These are phyloP conservation scores for Citrullus colocynthis DNA, from an alignment of 306 rosid species.

Conservation along the genomic window DNA sequence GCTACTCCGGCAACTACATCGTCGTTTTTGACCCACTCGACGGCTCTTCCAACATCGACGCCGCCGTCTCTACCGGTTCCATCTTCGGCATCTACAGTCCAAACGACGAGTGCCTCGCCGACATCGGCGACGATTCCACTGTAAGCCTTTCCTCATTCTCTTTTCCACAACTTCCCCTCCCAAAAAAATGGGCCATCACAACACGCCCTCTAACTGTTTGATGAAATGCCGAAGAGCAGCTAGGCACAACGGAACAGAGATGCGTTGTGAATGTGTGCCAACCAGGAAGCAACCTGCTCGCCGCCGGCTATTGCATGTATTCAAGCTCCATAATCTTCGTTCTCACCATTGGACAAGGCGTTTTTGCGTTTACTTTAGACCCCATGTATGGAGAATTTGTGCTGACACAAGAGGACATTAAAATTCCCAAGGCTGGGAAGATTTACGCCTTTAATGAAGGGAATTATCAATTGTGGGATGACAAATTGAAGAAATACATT, in stretches of 20 bases:
- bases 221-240: slow-evolving; percentile 31
- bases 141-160: slow-evolving; percentile 26
- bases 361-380: slow-evolving; percentile 65
- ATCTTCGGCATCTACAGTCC: slow-evolving; percentile 97
- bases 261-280: slow-evolving; percentile 89
- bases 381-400: slow-evolving; percentile 91
- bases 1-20: slow-evolving; percentile 93
- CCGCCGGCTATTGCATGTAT: slow-evolving; percentile 99
- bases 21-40: slow-evolving; percentile 96
- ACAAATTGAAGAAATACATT: slow-evolving; percentile 77
- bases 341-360: slow-evolving; percentile 77
- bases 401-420: slow-evolving; percentile 64
- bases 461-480: slow-evolving; percentile 92
- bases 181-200: background rate
- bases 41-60: slow-evolving; percentile 94
- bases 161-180: background rate
- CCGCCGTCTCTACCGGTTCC: slow-evolving; percentile 95
- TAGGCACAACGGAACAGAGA: slow-evolving; percentile 40
- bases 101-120: slow-evolving; percentile 76
- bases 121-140: slow-evolving; percentile 45
- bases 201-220: background rate
- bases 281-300: slow-evolving; percentile 92
- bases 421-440: slow-evolving; percentile 82
- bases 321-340: slow-evolving; percentile 90
- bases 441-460: slow-evolving; percentile 94